Conservation (phyloP, 2,329 filamentous ascomycete genomes). For the Escovopsis sp. region DNA sequence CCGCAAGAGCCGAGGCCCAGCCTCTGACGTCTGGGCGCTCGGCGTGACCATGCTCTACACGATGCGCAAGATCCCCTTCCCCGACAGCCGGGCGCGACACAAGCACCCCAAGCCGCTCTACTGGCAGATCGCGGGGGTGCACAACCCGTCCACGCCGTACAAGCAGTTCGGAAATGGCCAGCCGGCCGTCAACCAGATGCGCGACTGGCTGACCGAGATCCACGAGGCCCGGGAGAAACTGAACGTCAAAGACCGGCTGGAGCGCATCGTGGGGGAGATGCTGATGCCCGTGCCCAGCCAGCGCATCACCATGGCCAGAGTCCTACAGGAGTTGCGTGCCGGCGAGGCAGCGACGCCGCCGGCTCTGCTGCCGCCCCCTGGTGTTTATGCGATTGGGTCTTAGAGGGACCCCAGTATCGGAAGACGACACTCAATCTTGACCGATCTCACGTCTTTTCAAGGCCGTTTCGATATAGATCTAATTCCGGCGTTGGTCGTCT, state of each 20-base stretch:
- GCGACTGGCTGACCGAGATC: constrained; percentile 39
- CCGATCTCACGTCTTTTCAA: background rate
- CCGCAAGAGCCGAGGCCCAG: constrained; percentile 33
- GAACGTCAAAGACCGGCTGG: constrained; percentile 30
- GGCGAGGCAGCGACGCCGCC: too few species aligned
- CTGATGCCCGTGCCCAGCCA: constrained; percentile 33
- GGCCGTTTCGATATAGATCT: background rate
- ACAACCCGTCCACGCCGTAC: constrained; percentile 21
- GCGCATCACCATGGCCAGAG: constrained; percentile 37
- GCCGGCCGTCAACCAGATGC: constrained; percentile 36
- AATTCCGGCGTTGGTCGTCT: too few species aligned
- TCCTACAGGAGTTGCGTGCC: constrained; percentile 28
- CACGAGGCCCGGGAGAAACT: constrained; percentile 31
- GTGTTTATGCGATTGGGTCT: background rate
- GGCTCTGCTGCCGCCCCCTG: constrained; percentile 2
- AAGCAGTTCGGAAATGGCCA: constrained; percentile 22
- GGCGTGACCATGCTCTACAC: constrained; percentile 47
- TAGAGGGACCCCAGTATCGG: background rate
- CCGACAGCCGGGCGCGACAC: constrained; percentile 33
- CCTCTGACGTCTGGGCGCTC: constrained; percentile 44
- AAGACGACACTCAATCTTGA: background rate
- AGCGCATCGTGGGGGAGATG: constrained; percentile 39
- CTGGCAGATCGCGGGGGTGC: constrained; percentile 43
- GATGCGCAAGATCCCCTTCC: constrained; percentile 37
- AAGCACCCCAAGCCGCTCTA: constrained; percentile 35